Evolutionary conservation across 331 rosid genomes (phyloP).

Genomic region (Rosa hybrid): DNA sequence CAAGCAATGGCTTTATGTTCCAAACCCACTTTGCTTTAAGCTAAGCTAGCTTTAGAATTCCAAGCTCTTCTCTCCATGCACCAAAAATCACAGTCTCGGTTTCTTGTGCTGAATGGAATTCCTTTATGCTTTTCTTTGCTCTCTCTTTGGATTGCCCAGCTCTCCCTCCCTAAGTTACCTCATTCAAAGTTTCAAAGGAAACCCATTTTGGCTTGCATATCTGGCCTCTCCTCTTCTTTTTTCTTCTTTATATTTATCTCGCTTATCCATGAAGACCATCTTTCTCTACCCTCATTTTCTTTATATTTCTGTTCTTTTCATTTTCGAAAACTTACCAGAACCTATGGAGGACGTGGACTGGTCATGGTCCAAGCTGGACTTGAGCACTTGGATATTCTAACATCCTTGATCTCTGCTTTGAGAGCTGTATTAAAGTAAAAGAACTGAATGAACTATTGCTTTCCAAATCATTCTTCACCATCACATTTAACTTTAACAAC

Average conservation of each 20-base stretch:
- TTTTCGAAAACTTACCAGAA: neutral
- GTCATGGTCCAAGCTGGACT: conserved; percentile 38
- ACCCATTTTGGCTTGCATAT: conserved; percentile 31
- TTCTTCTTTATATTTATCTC: conserved; percentile 17
- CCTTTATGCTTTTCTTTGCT: conserved; percentile 59
- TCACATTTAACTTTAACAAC: conserved; percentile 36
- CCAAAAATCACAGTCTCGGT: conserved; percentile 46
- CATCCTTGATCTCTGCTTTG: conserved; percentile 37
- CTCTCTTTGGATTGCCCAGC: conserved; percentile 46
- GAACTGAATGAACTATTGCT: conserved; percentile 40
- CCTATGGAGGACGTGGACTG: conserved; percentile 19
- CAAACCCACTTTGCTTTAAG: conserved; percentile 47
- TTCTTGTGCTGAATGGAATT: conserved; percentile 65
- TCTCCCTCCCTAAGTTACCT: conserved; percentile 23
- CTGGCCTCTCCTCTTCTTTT: conserved; percentile 29
- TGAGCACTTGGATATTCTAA: conserved; percentile 22
- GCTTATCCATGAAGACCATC: conserved; percentile 44
- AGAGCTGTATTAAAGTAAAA: conserved; percentile 45
- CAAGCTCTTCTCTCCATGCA: conserved; percentile 68
- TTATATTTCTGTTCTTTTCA: neutral
- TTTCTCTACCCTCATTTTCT: conserved; percentile 14
- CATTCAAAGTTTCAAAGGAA: conserved; percentile 42
- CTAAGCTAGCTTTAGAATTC: conserved; percentile 60
- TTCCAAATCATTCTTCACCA: conserved; percentile 44
- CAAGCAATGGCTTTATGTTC: conserved; percentile 41